phyloP scores from a whole-genome alignment of 352 stramenopile species.

The Thalassiosira pacifica region DNA sequence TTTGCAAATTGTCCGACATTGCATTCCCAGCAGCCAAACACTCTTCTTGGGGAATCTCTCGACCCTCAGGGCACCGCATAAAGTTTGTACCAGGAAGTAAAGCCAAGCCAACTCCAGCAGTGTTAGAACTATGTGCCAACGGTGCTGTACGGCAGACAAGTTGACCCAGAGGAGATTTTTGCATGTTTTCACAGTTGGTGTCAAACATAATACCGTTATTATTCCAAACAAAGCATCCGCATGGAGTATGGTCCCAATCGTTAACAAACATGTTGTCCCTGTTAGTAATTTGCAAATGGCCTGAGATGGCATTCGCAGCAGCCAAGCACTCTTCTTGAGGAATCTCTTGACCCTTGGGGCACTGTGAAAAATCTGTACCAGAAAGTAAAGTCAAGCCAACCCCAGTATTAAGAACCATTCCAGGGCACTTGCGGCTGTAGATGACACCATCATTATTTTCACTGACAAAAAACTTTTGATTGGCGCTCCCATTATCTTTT shows the following conservation, averaged over 20 bases:
- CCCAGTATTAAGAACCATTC: neutral
- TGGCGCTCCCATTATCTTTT: neutral
- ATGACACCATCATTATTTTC: neutral
- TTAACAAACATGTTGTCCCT: too few species aligned
- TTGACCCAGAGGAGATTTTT: too few species aligned
- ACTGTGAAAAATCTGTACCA: neutral
- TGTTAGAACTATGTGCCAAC: too few species aligned
- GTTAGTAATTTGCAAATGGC: too few species aligned
- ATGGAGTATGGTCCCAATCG: too few species aligned
- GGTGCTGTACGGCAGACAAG: too few species aligned
- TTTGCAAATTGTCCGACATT: neutral
- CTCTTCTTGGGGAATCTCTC: neutral
- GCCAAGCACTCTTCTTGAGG: neutral
- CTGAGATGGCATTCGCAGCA: neutral
- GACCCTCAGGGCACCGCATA: neutral
- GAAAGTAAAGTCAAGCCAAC: neutral
- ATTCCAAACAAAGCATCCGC: too few species aligned
- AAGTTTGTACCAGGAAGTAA: neutral
- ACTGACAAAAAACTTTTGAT: neutral
- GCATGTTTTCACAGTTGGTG: too few species aligned
- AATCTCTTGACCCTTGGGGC: neutral
- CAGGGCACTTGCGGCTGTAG: neutral
- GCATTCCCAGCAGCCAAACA: neutral
- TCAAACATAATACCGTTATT: too few species aligned
- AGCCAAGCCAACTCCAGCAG: neutral